Percentiles rank a stretch among this genome's conserved stretches.
These are phyloP conservation scores for Cyberlindnera maritima DNA, from an alignment of 805 yeast genomes.

Conservation along the genomic window DNA sequence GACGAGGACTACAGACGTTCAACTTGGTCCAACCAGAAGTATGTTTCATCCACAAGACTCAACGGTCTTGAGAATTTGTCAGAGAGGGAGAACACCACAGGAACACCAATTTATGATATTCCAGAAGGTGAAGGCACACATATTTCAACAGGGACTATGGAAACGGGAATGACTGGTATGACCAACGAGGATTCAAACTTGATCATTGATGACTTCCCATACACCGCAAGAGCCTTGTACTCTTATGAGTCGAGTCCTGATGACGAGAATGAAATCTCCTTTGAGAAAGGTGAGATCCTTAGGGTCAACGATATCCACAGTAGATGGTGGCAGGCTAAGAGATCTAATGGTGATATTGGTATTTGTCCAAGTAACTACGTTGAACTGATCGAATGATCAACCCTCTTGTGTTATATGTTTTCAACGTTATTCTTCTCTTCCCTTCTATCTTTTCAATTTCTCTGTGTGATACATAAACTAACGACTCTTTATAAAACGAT, in stretches of 20 bases:
- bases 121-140: constrained; percentile 20
- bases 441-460: background rate
- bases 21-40: constrained; percentile 27
- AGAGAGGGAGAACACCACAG: constrained; percentile 20
- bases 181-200: constrained; percentile 18
- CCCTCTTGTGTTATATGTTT: background rate
- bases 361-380: constrained; percentile 96
- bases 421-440: background rate
- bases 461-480: background rate
- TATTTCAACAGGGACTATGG: constrained; percentile 19
- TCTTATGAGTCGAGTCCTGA: constrained; percentile 87
- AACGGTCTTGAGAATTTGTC: constrained; percentile 58
- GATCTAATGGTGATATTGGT: constrained; percentile 88
- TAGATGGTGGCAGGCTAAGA: constrained; percentile 98
- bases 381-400: constrained; percentile 50
- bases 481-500: background rate
- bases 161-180: constrained; percentile 2
- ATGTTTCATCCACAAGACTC: constrained; percentile 50
- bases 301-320: constrained; percentile 92
- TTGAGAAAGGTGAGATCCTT: constrained; percentile 85
- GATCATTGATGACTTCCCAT: constrained; percentile 58
- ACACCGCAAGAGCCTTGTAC: constrained; percentile 83
- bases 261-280: constrained; percentile 89
- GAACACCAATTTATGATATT: constrained; percentile 21
- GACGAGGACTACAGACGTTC: constrained; percentile 18